phyloP scores from a whole-genome alignment of 108 stramenopile genomes.

The Nitzschia sp. region DNA sequence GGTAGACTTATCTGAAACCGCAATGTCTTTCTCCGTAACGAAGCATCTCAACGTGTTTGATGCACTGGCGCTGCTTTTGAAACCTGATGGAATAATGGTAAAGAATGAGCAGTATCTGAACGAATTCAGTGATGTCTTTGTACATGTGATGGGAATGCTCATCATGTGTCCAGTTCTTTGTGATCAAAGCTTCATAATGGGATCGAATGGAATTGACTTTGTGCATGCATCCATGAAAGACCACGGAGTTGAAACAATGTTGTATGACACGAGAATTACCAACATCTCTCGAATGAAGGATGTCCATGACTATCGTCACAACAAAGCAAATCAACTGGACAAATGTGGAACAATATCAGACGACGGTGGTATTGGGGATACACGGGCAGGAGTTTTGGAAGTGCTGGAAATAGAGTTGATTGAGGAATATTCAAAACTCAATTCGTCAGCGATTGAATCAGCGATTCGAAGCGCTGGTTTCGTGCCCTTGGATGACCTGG shows the following conservation, averaged over 20 bases:
- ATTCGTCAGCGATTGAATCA: conserved; percentile 26
- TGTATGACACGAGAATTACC: conserved; percentile 8
- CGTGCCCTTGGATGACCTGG: conserved; percentile 15
- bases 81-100: conserved; percentile 79
- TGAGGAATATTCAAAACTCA: conserved; percentile 16
- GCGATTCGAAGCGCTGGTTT: conserved; percentile 45
- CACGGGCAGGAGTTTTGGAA: conserved; percentile 48
- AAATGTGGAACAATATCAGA: conserved; percentile 5
- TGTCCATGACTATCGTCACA: conserved; percentile 35
- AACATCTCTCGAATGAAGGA: conserved; percentile 8
- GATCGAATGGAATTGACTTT: conserved; percentile 47
- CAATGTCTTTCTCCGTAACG: conserved; percentile 52
- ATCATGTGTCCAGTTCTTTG: conserved; percentile 58
- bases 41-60: conserved; percentile 29
- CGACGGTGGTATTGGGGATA: conserved; percentile 56
- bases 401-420: conserved; percentile 62
- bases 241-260: conserved; percentile 27
- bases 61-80: conserved; percentile 57
- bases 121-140: conserved; percentile 36
- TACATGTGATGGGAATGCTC: conserved; percentile 31
- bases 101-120: conserved; percentile 65
- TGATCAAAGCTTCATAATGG: conserved; percentile 48
- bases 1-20: conserved; percentile 77
- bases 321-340: conserved; percentile 1
- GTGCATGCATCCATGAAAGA: conserved; percentile 25